Evolutionary conservation across 805 yeast species (phyloP).

Genomic region (Sungouiozyma intestinalis): DNA sequence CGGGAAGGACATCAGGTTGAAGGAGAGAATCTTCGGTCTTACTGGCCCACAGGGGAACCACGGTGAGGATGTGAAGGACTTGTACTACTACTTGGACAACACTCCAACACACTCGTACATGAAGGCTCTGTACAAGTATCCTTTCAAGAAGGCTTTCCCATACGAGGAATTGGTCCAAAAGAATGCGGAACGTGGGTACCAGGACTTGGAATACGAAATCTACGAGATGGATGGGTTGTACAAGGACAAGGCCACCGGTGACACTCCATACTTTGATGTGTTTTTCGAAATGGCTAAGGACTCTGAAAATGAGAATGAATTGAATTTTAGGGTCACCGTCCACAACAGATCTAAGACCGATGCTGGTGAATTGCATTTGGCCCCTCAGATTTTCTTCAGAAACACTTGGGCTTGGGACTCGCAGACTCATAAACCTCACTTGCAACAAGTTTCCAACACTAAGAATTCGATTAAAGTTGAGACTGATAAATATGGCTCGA

Average conservation of each 20-base stretch:
- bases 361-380: constrained; percentile 78
- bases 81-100: constrained; percentile 78
- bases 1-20: constrained; percentile 72
- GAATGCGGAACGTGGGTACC: constrained; percentile 53
- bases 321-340: constrained; percentile 77
- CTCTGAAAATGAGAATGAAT: constrained; percentile 68
- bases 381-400: constrained; percentile 77
- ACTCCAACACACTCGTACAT: constrained; percentile 89
- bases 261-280: constrained; percentile 74
- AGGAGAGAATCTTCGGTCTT: constrained; percentile 78
- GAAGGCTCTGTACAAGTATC: constrained; percentile 86
- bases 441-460: constrained; percentile 30
- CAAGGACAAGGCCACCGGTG: constrained; percentile 44
- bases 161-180: constrained; percentile 62
- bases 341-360: constrained; percentile 64
- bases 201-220: constrained; percentile 69
- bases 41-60: constrained; percentile 93
- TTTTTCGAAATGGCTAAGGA: constrained; percentile 85
- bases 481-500: constrained; percentile 60
- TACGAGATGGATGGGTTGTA: constrained; percentile 65
- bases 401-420: constrained; percentile 83
- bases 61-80: constrained; percentile 89
- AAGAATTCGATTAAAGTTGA: constrained; percentile 45
- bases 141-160: constrained; percentile 69
- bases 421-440: constrained; percentile 39